These are phyloP conservation scores for Penicillium sp. DNA, from an alignment of 2,329 filamentous ascomycete species.

Conservation along the genomic window DNA sequence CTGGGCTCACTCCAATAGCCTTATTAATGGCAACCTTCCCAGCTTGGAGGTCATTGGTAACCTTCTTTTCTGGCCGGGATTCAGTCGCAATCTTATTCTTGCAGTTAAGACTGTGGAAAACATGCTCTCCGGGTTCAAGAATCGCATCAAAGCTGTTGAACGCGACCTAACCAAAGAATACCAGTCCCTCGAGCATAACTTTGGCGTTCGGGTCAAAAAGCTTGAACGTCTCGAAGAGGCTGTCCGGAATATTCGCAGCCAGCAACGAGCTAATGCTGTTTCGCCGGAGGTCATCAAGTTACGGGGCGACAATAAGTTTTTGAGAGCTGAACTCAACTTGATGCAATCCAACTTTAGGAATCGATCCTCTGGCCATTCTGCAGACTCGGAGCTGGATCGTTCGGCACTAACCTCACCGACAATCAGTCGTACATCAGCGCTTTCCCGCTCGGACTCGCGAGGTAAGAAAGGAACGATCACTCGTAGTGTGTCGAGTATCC, in stretches of 20 bases:
- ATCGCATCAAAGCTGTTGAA: conserved; percentile 79
- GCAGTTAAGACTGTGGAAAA: conserved; percentile 84
- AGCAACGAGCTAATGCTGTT: conserved; percentile 29
- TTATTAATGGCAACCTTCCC: conserved; percentile 83
- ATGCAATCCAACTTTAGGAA: conserved; percentile 62
- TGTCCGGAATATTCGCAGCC: conserved; percentile 57
- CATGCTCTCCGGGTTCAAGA: conserved; percentile 72
- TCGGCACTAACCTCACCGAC: not conserved
- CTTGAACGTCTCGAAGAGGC: conserved; percentile 82
- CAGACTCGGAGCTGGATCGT: conserved; percentile 5
- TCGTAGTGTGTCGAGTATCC: conserved; percentile 30
- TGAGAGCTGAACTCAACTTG: conserved; percentile 63
- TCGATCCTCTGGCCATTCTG: conserved; percentile 33
- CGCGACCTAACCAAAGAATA: conserved; percentile 89
- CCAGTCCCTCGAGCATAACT: conserved; percentile 73
- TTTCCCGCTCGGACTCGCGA: conserved; percentile 28
- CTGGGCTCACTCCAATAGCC: conserved; percentile 84
- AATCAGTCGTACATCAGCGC: conserved; percentile 1
- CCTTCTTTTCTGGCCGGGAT: conserved; percentile 71
- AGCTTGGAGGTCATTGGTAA: conserved; percentile 81
- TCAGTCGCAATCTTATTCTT: conserved; percentile 81
- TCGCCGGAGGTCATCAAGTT: conserved; percentile 57
- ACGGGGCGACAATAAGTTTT: conserved; percentile 56
- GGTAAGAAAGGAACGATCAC: conserved; percentile 16
- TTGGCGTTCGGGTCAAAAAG: conserved; percentile 76